phyloP scores from a whole-genome alignment of 2,329 filamentous ascomycete genomes.

The Fusarium paranaense region DNA sequence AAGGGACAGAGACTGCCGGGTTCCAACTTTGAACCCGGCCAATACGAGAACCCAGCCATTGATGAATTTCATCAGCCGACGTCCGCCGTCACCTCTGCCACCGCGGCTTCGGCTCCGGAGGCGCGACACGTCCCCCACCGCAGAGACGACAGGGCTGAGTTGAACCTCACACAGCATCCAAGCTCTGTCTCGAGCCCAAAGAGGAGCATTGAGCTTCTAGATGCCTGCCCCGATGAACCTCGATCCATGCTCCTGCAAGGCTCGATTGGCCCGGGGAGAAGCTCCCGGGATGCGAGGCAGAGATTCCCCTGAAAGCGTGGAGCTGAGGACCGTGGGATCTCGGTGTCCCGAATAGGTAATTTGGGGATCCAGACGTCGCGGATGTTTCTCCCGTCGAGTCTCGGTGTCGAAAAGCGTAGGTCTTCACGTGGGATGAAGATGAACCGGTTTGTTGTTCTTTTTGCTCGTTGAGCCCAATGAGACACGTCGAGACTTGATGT shows the following conservation, averaged over 20 bases:
- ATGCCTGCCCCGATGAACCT: slow-evolving; percentile 14
- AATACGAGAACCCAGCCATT: background rate
- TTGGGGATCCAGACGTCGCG: slow-evolving; percentile 18
- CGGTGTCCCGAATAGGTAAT: slow-evolving; percentile 38
- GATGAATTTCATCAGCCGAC: background rate
- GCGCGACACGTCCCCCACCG: background rate
- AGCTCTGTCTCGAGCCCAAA: slow-evolving; percentile 6
- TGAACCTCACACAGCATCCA: slow-evolving; percentile 4
- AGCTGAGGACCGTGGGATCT: slow-evolving; percentile 29
- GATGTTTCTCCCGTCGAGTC: slow-evolving; percentile 18
- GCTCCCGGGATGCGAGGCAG: slow-evolving; percentile 17
- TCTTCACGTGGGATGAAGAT: slow-evolving; percentile 39
- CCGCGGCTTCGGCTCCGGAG: slow-evolving; percentile 1
- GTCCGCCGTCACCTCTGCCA: background rate
- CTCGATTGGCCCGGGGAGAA: slow-evolving; percentile 35
- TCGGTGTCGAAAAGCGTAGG: slow-evolving; percentile 44
- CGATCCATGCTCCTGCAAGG: background rate
- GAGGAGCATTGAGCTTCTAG: background rate
- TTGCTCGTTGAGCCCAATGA: slow-evolving; percentile 6
- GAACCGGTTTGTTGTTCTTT: background rate
- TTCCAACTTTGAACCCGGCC: background rate
- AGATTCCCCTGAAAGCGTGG: slow-evolving; percentile 35
- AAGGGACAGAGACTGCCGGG: slow-evolving; percentile 10
- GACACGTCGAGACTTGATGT: slow-evolving; percentile 4
- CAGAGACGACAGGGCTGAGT: slow-evolving; percentile 26